Percentiles rank a stretch among this genome's conserved stretches.
Evolutionary conservation across 2,329 filamentous ascomycete genomes (phyloP).

Genomic region (Talaromyces rugulosus): DNA sequence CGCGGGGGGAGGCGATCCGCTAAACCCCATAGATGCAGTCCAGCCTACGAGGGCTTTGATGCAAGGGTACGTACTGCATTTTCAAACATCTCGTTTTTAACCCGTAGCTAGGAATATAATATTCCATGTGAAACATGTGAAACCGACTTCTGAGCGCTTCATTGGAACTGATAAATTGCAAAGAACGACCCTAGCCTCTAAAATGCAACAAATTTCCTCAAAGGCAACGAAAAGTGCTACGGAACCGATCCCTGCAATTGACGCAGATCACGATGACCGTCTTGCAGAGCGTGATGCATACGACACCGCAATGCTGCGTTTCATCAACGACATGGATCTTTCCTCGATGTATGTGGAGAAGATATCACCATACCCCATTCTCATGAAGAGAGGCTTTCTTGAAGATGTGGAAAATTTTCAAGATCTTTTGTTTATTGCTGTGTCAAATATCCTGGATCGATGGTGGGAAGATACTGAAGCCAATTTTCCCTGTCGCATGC

Average conservation of each 20-base stretch:
- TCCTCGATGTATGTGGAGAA: not conserved
- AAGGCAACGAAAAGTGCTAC: not conserved
- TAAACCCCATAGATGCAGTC: not conserved
- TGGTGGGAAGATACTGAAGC: slow-evolving; percentile 23
- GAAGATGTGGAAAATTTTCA: slow-evolving; percentile 13
- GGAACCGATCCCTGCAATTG: not conserved
- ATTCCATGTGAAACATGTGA: not conserved
- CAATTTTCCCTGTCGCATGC: slow-evolving; percentile 21
- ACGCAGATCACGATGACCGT: not conserved
- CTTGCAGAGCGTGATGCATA: not conserved
- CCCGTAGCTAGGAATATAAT: not conserved
- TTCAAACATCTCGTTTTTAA: not conserved
- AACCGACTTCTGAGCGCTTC: not conserved
- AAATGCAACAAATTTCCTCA: not conserved
- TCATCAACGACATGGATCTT: not conserved
- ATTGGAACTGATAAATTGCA: not conserved
- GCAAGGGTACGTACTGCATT: not conserved
- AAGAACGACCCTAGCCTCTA: not conserved
- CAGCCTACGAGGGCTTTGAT: not conserved
- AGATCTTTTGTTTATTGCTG: slow-evolving; percentile 18
- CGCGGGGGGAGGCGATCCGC: not conserved
- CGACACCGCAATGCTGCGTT: not conserved
- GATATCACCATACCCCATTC: slow-evolving; percentile 2
- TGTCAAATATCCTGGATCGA: slow-evolving; percentile 23
- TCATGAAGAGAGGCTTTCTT: not conserved